phyloP scores from a whole-genome alignment of 768 basidiomycete species.

The Naganishia friedmannii region DNA sequence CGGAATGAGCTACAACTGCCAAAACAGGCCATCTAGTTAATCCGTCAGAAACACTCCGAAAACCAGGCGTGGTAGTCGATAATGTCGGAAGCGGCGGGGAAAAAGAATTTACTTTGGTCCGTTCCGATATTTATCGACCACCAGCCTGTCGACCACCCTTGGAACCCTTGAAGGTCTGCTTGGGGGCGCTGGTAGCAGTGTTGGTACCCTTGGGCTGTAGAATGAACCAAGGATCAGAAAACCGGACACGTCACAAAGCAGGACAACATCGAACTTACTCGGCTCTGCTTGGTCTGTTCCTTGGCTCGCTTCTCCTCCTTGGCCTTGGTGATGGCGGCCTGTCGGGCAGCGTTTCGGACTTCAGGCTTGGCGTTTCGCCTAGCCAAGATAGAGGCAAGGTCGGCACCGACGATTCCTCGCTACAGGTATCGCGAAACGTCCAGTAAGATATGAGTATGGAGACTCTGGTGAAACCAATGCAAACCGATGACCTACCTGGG shows the following conservation, averaged over 20 bases:
- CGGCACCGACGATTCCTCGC: constrained; percentile 96
- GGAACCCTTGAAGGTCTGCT: constrained; percentile 23
- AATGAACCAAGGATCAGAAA: neutral
- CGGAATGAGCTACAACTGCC: constrained; percentile 22
- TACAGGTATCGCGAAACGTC: constrained; percentile 53
- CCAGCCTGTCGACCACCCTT: constrained; percentile 24
- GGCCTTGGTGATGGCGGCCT: constrained; percentile 85
- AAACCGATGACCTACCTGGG: constrained; percentile 52
- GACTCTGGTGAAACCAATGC: neutral
- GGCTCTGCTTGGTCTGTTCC: constrained; percentile 71
- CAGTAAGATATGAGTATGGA: neutral
- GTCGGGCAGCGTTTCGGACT: constrained; percentile 72
- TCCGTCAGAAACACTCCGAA: constrained; percentile 14
- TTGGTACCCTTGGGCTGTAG: constrained; percentile 17
- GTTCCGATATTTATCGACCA: constrained; percentile 19
- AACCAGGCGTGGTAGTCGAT: neutral
- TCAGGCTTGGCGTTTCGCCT: constrained; percentile 88
- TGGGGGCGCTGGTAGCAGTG: constrained; percentile 15
- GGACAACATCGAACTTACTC: neutral
- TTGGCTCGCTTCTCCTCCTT: constrained; percentile 97
- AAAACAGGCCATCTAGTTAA: constrained; percentile 3
- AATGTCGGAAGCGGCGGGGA: neutral
- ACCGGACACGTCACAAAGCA: neutral
- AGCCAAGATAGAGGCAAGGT: constrained; percentile 83
- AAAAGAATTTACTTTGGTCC: constrained; percentile 5